These are phyloP conservation scores for Orbilia oligospora DNA, from an alignment of 2,329 filamentous ascomycete species.

Conservation along the genomic window DNA sequence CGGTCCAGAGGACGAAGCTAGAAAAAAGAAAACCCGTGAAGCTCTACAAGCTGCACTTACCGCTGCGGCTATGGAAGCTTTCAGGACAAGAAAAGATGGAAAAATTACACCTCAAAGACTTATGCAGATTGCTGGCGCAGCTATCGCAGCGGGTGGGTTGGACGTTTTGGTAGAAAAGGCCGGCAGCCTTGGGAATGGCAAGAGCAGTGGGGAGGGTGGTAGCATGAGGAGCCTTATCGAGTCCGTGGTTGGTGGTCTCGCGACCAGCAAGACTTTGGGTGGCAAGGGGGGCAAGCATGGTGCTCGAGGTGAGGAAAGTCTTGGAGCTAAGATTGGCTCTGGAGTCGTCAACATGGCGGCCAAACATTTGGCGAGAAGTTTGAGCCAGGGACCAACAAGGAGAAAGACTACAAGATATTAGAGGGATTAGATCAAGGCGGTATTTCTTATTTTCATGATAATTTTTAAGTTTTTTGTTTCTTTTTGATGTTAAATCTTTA, in stretches of 20 bases:
- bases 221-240: slow-evolving; percentile 47
- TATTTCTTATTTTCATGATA: neutral
- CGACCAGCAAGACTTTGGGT: slow-evolving; percentile 47
- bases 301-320: slow-evolving; percentile 20
- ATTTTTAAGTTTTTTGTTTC: neutral
- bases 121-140: slow-evolving; percentile 57
- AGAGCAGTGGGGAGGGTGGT: neutral
- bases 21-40: slow-evolving; percentile 47
- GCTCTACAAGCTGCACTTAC: slow-evolving; percentile 55
- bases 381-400: slow-evolving; percentile 47
- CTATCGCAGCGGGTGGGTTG: slow-evolving; percentile 54
- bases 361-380: slow-evolving; percentile 40
- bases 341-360: slow-evolving; percentile 50
- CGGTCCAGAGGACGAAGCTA: slow-evolving; percentile 17
- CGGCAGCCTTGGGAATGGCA: neutral
- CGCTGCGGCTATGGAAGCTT: slow-evolving; percentile 57
- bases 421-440: neutral
- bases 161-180: slow-evolving; percentile 50
- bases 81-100: slow-evolving; percentile 54
- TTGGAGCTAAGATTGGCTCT: slow-evolving; percentile 36
- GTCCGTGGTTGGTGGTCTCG: slow-evolving; percentile 44
- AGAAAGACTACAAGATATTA: slow-evolving; percentile 51
- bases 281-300: slow-evolving; percentile 29
- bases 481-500: neutral
- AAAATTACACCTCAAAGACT: slow-evolving; percentile 55